Base-by-base conservation (phyloP, 2,329 filamentous ascomycete genomes). In the Sarocladium oryzae region DNA sequence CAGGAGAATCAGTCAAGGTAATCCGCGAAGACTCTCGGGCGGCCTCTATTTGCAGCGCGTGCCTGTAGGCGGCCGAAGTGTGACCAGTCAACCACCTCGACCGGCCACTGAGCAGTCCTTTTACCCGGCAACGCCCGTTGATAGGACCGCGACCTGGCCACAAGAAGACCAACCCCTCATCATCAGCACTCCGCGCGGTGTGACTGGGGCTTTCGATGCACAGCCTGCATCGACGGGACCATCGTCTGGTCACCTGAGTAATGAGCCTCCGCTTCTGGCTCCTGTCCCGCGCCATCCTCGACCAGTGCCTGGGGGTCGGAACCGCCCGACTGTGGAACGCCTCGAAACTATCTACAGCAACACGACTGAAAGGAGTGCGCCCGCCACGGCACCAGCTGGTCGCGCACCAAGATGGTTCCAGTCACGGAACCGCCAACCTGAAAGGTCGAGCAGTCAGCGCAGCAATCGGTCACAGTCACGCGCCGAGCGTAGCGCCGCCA, bases 401-500 rank as follows among this genome's bases (percentile, higher is more conserved):
- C 46, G 46, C 32, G 21, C 46, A 5, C 20, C 46, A 10, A 28
- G 46, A 32, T 49, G 46, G 46, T 37, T 37, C 30, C 68, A 3
- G 61, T 67, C 2, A 66, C 70, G 6, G 56, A 63, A 4, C 56
- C 66, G 16, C 43, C 50, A n/a, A 26, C 35, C 15, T 37, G 30
- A 49, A 20, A 30, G 15, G 60, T 60, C 56, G 66, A 71, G 49
- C 65, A 69, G 52, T 56, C 70, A 53, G 68, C 70, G 72, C 70
- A 37, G 62, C 81, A 5, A 63, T 51, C 67, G 78, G 30, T 72
- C 70, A 23, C 70, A 70, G 33, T 82, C 79, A 58, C 73, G 81
- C 36, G 80, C 80, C 2, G 77, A 80, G 60, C 70, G 79, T 24
- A 81, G 79, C 52, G 81, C 81, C 5, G 74, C 79, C 9, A 82